These are phyloP conservation scores for Venturia asperata DNA, from an alignment of 2,329 filamentous ascomycete genomes.

Conservation along the genomic window DNA sequence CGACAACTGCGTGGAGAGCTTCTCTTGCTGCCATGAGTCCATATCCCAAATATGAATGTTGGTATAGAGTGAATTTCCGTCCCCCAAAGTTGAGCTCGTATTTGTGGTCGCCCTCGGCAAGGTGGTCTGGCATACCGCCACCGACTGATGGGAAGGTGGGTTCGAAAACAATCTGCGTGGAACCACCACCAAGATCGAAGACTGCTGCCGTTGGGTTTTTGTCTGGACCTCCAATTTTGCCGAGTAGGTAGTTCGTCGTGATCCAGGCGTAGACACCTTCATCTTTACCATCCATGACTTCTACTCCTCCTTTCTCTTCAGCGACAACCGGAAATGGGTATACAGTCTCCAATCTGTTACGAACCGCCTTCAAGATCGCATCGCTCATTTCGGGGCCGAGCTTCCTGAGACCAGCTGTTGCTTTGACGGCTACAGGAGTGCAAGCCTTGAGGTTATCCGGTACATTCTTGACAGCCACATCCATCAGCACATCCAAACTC, in stretches of 20 bases:
- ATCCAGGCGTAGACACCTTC: constrained; percentile 99
- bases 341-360: constrained; percentile 71
- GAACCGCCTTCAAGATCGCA: constrained; percentile 78
- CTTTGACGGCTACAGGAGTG: constrained; percentile 94
- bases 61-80: constrained; percentile 85
- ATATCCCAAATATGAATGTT: constrained; percentile 96
- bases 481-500: constrained; percentile 81
- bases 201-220: constrained; percentile 85
- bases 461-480: constrained; percentile 74
- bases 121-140: constrained; percentile 67
- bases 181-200: constrained; percentile 93
- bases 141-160: constrained; percentile 74
- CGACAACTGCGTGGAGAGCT: constrained; percentile 67
- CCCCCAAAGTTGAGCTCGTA: constrained; percentile 88
- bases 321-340: constrained; percentile 95
- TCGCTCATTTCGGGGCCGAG: constrained; percentile 74
- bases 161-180: constrained; percentile 97
- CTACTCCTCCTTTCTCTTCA: constrained; percentile 74
- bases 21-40: constrained; percentile 93
- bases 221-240: constrained; percentile 92
- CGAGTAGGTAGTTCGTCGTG: constrained; percentile 95
- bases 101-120: constrained; percentile 90
- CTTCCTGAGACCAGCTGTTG: constrained; percentile 86
- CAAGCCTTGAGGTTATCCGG: constrained; percentile 87
- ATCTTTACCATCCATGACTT: constrained; percentile 95